These are phyloP conservation scores for Dactylellina sp. DNA, from an alignment of 2,329 filamentous ascomycete species.

Conservation along the genomic window DNA sequence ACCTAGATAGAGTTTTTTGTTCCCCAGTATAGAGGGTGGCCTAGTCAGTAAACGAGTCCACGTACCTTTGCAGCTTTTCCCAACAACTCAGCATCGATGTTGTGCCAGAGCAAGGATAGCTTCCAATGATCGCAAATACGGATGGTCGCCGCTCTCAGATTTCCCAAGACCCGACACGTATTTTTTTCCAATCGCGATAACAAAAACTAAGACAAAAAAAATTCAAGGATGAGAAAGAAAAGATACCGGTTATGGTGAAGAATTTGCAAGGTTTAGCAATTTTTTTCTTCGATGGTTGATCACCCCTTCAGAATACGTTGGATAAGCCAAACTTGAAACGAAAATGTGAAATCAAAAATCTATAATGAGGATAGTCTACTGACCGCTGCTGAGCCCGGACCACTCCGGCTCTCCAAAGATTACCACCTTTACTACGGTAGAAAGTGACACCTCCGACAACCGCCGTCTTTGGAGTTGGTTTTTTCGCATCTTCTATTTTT, in stretches of 20 bases:
- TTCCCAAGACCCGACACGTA: slow-evolving; percentile 57
- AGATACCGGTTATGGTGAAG: slow-evolving; percentile 70
- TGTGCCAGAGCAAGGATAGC: slow-evolving; percentile 55
- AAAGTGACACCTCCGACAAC: slow-evolving; percentile 82
- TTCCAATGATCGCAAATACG: slow-evolving; percentile 54
- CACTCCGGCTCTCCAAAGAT: slow-evolving; percentile 81
- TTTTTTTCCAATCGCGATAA: slow-evolving; percentile 62
- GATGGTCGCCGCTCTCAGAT: slow-evolving; percentile 53
- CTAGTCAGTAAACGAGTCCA: slow-evolving; percentile 66
- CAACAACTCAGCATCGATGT: slow-evolving; percentile 56
- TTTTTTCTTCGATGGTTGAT: slow-evolving; percentile 69
- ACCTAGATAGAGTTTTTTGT: slow-evolving; percentile 70
- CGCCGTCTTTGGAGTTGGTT: slow-evolving; percentile 78
- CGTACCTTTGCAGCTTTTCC: slow-evolving; percentile 64
- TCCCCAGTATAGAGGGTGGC: slow-evolving; percentile 46
- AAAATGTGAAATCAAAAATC: slow-evolving; percentile 51
- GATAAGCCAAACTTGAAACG: slow-evolving; percentile 42
- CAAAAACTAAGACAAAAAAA: slow-evolving; percentile 61
- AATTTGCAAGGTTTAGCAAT: slow-evolving; percentile 78
- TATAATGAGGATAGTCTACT: slow-evolving; percentile 35
- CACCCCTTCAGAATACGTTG: slow-evolving; percentile 55
- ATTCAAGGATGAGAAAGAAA: slow-evolving; percentile 62
- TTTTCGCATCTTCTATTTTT: slow-evolving; percentile 66
- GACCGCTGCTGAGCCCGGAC: slow-evolving; percentile 76
- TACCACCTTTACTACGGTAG: slow-evolving; percentile 86